Evolutionary conservation across 1,284 basidiomycete genomes (phyloP).

Genomic region (Malassezia pachydermatis): DNA sequence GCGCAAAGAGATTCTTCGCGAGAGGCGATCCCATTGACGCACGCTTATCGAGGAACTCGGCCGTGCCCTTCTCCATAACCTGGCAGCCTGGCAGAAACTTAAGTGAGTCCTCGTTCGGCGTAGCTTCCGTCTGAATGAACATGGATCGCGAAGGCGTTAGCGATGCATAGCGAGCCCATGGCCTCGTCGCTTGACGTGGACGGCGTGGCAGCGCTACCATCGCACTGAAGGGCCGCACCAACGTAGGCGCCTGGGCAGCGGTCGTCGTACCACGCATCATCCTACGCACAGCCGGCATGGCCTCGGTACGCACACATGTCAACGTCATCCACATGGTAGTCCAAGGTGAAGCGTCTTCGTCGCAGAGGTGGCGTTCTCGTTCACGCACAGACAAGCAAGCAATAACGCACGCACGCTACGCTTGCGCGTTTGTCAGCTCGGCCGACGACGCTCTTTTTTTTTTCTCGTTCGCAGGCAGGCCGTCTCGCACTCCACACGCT

Average conservation of each 20-base stretch:
- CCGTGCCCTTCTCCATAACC: conserved; percentile 71
- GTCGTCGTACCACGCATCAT: not conserved
- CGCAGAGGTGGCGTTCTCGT: no score
- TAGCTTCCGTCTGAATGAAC: conserved; percentile 64
- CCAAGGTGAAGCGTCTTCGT: no score
- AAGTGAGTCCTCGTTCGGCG: conserved; percentile 91
- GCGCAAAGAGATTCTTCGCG: conserved; percentile 80
- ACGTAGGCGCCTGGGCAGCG: not conserved
- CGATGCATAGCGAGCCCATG: conserved; percentile 64
- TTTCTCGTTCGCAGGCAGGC: not conserved
- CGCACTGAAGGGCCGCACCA: not conserved
- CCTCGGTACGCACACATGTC: no score
- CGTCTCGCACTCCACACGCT: not conserved
- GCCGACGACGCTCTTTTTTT: conserved; percentile 9
- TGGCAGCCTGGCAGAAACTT: conserved; percentile 90
- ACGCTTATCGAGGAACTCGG: conserved; percentile 77
- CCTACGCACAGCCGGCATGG: not conserved
- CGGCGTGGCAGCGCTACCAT: not conserved
- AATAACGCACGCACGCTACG: conserved; percentile 2
- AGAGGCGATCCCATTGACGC: conserved; percentile 62
- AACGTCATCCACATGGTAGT: no score
- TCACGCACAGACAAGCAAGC: no score
- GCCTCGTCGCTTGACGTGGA: not conserved
- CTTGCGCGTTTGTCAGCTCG: not conserved
- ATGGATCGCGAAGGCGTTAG: conserved; percentile 33